Evolutionary conservation across 2,329 filamentous ascomycete genomes (phyloP), one percentile per base, ranked within the genome.

Genomic region (Venturia effusa): DNA sequence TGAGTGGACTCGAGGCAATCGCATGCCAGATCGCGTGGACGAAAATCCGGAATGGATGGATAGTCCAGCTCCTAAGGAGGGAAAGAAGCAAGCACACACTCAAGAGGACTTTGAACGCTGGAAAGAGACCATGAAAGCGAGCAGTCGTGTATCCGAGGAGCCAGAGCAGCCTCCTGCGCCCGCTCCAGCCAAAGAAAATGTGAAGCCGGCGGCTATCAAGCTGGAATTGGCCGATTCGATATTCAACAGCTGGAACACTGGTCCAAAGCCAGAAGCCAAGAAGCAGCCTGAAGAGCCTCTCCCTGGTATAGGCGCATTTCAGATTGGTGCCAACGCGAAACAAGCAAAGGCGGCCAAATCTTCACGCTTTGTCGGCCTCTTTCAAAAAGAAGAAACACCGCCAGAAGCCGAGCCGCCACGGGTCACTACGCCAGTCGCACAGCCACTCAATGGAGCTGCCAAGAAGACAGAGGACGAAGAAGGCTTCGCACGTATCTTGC

Each of bases 1-100:
- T 40, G 63, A 64, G n/a, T 64, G 62, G 62, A 60, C 62, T 30
- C 54, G 62, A 30, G 55, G 62, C 27, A 54, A 64, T 39, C 61
- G 40, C 11, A 19, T 60, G 51, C 54, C 22, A 22, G 62, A 61
- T 40, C 82, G 83, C 65, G 77, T 83, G 67, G 91, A 95, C 72
- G 86, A 89, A 67, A 90, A 96, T 61, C 92, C 93, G 5, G 92
- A 96, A 75, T 96, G 92, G 93, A 81, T 96, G 74, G 91, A 95
- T 71, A 83, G 87, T 65, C 85, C 86, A 19, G 81, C 80, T 55
- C 76, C 81, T 3, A 54, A 66, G 27, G 87, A 88, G 65, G 88
- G 90, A 61, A 85, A 88, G 69, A 78, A 83, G 41, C 85, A 88
- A 69, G 83, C 82, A 5, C 89, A 90, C 69, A 96, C 92, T 0